phyloP scores from a whole-genome alignment of 1,284 basidiomycete genomes.

The Boletellus deceptivus region DNA sequence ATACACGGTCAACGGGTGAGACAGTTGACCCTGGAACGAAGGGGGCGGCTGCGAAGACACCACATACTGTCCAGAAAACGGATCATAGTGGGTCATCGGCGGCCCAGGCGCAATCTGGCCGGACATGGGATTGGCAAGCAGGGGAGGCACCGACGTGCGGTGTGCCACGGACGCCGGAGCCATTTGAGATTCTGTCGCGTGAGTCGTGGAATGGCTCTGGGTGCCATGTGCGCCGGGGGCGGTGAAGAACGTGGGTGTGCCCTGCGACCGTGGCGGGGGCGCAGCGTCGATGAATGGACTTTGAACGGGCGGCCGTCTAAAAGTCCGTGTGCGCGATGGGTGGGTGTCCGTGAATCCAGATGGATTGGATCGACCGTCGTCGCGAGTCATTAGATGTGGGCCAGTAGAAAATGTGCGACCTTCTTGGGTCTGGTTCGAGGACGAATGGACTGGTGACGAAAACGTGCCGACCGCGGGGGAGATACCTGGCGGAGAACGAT shows the following conservation, averaged over 20 bases:
- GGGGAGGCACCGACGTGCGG: background rate
- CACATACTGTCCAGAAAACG: slow-evolving; percentile 47
- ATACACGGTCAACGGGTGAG: slow-evolving; percentile 38
- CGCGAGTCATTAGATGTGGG: slow-evolving; percentile 1
- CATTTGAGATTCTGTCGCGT: background rate
- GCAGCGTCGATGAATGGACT: background rate
- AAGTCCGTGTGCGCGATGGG: background rate
- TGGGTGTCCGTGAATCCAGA: background rate
- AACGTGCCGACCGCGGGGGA: background rate
- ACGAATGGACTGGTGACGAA: background rate
- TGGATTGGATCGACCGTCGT: slow-evolving; percentile 3
- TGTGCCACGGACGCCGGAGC: background rate
- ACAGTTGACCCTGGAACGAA: slow-evolving; percentile 36
- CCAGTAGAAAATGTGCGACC: background rate
- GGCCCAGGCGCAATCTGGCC: slow-evolving; percentile 14
- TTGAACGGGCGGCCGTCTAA: background rate
- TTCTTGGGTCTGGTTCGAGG: background rate
- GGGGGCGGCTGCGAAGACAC: slow-evolving; percentile 39
- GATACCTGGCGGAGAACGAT: slow-evolving; percentile 4
- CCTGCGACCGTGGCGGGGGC: slow-evolving; percentile 5
- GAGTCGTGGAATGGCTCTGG: background rate
- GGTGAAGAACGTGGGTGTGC: background rate
- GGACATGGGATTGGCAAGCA: slow-evolving; percentile 2
- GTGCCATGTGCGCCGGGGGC: background rate
- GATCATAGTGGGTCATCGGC: slow-evolving; percentile 36